Conservation (phyloP, 768 basidiomycete species). For the Lactarius pseudohatsudake region DNA sequence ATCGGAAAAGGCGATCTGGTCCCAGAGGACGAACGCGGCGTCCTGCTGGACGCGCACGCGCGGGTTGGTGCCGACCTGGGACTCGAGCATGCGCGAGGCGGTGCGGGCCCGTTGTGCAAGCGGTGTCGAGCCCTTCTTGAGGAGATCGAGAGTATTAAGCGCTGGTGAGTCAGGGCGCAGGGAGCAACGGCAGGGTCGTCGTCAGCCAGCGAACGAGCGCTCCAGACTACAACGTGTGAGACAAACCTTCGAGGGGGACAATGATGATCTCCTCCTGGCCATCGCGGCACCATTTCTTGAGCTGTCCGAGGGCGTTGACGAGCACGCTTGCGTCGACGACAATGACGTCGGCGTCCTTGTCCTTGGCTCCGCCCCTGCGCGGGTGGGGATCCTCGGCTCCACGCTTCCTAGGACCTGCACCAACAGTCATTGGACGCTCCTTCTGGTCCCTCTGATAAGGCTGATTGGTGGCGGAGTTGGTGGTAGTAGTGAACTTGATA, state of each 20-base stretch:
- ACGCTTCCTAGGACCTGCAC: constrained; percentile 7
- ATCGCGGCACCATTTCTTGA: constrained; percentile 81
- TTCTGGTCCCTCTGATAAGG: constrained; percentile 11
- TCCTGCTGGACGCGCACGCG: constrained; percentile 82
- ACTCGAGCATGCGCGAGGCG: constrained; percentile 86
- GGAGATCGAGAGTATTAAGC: constrained; percentile 85
- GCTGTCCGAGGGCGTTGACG: constrained; percentile 70
- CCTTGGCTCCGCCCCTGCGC: not conserved
- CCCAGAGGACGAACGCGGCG: constrained; percentile 82
- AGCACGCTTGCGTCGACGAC: constrained; percentile 83
- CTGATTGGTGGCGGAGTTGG: not conserved
- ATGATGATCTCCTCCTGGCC: constrained; percentile 77
- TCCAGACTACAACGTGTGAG: not conserved
- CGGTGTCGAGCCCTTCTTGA: constrained; percentile 84
- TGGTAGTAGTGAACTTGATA: constrained; percentile 19
- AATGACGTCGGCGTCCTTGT: constrained; percentile 70
- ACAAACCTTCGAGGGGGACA: constrained; percentile 84
- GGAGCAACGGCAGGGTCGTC: not conserved
- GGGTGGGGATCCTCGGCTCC: not conserved
- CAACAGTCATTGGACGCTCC: not conserved
- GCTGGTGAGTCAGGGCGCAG: constrained; percentile 46
- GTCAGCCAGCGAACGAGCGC: not conserved
- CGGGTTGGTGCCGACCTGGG: constrained; percentile 78
- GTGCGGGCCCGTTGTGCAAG: constrained; percentile 82
- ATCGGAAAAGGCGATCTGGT: constrained; percentile 58